A percentile compares a stretch with the other conserved stretches of the same genome.
These are phyloP conservation scores for Saccharomycopsis fibuligera DNA, from an alignment of 805 yeast genomes.

Conservation along the genomic window DNA sequence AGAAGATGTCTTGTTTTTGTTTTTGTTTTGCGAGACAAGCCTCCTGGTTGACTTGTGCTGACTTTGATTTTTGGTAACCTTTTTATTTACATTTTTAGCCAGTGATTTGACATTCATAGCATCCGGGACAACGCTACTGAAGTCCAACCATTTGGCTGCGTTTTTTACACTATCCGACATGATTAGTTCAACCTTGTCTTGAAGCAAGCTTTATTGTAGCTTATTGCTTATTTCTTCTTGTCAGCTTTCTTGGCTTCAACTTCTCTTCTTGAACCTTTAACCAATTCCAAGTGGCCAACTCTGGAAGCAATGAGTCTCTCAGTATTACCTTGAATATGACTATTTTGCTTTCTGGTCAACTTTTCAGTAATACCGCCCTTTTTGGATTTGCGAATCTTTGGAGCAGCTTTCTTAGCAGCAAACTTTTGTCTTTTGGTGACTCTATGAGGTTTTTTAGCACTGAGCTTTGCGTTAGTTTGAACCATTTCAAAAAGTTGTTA, in stretches of 20 bases:
- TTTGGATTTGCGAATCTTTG: conserved; percentile 36
- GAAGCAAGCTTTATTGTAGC: too few relatives aligned
- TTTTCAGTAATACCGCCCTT: conserved; percentile 27
- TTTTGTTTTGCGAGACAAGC: too few relatives aligned
- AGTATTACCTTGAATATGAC: conserved; percentile 38
- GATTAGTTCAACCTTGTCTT: too few relatives aligned
- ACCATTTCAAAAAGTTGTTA: conserved; percentile 30
- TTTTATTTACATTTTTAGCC: too few relatives aligned
- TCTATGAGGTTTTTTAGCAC: conserved; percentile 32
- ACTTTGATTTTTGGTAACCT: too few relatives aligned
- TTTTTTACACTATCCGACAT: too few relatives aligned
- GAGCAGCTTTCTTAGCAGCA: conserved; percentile 37
- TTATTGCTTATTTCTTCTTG: too few relatives aligned
- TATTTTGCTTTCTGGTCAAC: conserved; percentile 13
- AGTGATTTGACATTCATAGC: too few relatives aligned
- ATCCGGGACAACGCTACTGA: too few relatives aligned
- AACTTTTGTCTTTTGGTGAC: conserved; percentile 37
- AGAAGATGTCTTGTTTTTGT: too few relatives aligned
- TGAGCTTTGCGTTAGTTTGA: conserved; percentile 38
- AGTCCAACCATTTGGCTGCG: too few relatives aligned
- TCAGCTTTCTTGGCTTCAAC: conserved; percentile 47
- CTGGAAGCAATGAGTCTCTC: conserved; percentile 82
- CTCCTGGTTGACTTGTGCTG: too few relatives aligned
- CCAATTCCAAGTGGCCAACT: conserved; percentile 88
- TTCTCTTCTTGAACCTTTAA: conserved; percentile 86